Evolutionary conservation across 2,329 filamentous ascomycete genomes (phyloP), one percentile per base, ranked within the genome.

Genomic region (Sporothrix curviconia): DNA sequence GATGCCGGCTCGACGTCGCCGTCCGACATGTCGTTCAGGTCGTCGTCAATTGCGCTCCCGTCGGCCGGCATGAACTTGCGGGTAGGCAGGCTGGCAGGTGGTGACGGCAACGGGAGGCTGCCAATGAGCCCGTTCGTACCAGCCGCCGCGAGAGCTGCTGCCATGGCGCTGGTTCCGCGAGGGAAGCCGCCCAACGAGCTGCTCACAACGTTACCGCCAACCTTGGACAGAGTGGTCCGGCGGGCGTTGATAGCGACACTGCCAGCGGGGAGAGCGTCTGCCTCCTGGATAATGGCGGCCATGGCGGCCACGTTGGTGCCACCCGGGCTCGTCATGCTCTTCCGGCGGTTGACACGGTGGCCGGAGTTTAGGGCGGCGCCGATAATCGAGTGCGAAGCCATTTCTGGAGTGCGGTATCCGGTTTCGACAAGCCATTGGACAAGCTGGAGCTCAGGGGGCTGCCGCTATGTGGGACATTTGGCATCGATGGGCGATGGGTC

Each of bases 301-400:
- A 92, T 76, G 55, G 88, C 89, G 17, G 88, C 86, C 46, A 87
- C 83, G 72, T 88, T 92, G 70, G 82, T 80, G 49, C 79, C 81
- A 49, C 79, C 81, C 47, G 86, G 82, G 63, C 84, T 87, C 60
- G 89, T 90, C 69, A 95, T 91, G 74, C 92, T 96, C 82, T 97
- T 97, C 66, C 94, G 85, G 67, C 92, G 89, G 66, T 89, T 91
- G 64, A 97, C 84, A 65, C 94, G 89, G 72, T 96, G 89, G 71
- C 84, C 86, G 65, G 85, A 76, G 76, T 92, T 92, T 68, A 92
- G 82, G 59, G 61, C 57, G 2, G 60, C 58, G 59, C 87, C 81
- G 57, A 92, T 87, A 65, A 91, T 78, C 59, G 90, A 92, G 72
- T 94, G 87, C 51, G n/a, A 89, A 89, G 76, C 91, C 89, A 65